Conservation (phyloP, 371 early-diverging fungal genomes). For the Amoeboaphelidium protococcarum region DNA sequence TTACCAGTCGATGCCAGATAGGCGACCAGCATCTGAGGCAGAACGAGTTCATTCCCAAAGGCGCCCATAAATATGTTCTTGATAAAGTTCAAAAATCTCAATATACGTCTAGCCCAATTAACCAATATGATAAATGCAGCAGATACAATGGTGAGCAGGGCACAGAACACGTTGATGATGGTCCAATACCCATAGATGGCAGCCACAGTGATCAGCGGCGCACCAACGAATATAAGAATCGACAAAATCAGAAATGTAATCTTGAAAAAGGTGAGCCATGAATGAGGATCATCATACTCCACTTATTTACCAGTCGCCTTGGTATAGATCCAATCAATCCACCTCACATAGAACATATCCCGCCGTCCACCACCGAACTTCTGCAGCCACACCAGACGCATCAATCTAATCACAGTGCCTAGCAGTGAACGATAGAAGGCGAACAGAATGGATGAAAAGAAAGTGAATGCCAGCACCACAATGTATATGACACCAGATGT, state of each 20-base stretch:
- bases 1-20: neutral
- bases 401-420: neutral
- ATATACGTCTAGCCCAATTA: neutral
- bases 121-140: neutral
- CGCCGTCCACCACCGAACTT: neutral
- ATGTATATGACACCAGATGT: neutral
- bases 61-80: neutral
- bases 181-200: neutral
- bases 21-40: neutral
- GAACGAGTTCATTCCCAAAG: neutral
- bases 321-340: neutral
- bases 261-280: neutral
- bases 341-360: neutral
- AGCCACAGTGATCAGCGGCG: neutral
- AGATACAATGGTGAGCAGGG: neutral
- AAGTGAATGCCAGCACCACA: neutral
- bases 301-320: neutral
- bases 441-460: neutral
- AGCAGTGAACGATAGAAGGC: neutral
- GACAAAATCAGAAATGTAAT: neutral
- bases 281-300: neutral
- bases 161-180: neutral
- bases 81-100: neutral
- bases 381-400: neutral
- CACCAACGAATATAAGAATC: neutral